phyloP scores from a whole-genome alignment of 495 filamentous ascomycete genomes.

The Aspergillus diversus region DNA sequence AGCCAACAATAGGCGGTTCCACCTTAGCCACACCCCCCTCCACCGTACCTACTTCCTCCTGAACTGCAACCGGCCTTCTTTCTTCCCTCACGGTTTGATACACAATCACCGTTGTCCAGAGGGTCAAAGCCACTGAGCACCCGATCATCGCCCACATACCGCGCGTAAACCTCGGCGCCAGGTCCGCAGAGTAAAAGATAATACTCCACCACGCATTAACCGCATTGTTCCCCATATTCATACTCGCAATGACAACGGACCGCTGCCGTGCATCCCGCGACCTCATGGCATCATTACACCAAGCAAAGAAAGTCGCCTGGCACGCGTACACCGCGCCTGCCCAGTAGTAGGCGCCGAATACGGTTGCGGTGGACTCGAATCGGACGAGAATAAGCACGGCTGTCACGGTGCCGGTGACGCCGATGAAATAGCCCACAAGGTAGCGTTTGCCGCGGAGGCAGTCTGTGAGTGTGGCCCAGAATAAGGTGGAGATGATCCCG shows the following conservation, averaged over 20 bases:
- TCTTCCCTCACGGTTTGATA: conserved; percentile 31
- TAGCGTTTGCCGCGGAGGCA: conserved; percentile 52
- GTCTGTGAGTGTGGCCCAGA: conserved; percentile 58
- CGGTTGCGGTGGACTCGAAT: conserved; percentile 40
- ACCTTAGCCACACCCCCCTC: background rate
- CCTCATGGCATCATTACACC: conserved; percentile 62
- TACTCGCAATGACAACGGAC: conserved; percentile 54
- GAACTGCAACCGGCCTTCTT: background rate
- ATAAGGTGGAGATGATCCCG: conserved; percentile 54
- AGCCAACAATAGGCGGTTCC: too few species aligned
- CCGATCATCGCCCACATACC: conserved; percentile 66
- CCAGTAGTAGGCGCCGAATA: conserved; percentile 58
- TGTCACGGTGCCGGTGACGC: conserved; percentile 50
- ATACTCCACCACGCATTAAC: conserved; percentile 67
- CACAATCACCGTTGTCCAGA: conserved; percentile 54
- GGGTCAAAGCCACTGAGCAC: conserved; percentile 50
- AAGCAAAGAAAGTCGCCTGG: conserved; percentile 62
- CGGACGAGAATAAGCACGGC: conserved; percentile 52
- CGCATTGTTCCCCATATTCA: conserved; percentile 60
- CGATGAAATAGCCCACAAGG: conserved; percentile 59
- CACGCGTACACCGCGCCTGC: conserved; percentile 59
- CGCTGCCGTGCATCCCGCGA: conserved; percentile 49
- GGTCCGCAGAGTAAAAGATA: conserved; percentile 61
- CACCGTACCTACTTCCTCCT: background rate
- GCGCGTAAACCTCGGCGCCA: conserved; percentile 61